These are phyloP conservation scores for Tubosaeta sp. DNA, from an alignment of 768 basidiomycete genomes.

Conservation along the genomic window DNA sequence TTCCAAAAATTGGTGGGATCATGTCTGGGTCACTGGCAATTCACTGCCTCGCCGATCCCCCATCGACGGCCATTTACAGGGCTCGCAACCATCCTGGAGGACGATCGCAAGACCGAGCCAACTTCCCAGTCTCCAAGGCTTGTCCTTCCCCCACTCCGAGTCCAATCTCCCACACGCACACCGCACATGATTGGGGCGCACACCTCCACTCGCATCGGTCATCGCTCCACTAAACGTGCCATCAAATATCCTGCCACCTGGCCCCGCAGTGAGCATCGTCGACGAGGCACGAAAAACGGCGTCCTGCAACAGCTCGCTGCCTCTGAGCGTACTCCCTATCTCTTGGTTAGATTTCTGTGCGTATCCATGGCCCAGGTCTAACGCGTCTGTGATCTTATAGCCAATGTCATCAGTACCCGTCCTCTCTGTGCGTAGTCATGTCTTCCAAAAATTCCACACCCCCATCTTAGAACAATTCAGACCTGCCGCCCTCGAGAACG, in stretches of 20 bases:
- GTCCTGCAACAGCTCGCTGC: slow-evolving; percentile 29
- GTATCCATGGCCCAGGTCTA: slow-evolving; percentile 29
- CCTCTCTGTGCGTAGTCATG: slow-evolving; percentile 23
- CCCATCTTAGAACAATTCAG: slow-evolving; percentile 23
- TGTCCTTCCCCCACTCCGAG: slow-evolving; percentile 38
- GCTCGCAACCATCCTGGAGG: slow-evolving; percentile 9
- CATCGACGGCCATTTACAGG: slow-evolving; percentile 20
- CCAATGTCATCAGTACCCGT: slow-evolving; percentile 10
- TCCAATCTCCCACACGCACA: slow-evolving; percentile 22
- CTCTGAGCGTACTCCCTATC: slow-evolving; percentile 15
- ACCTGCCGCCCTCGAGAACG: slow-evolving; percentile 46
- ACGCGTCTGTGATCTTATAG: slow-evolving; percentile 11
- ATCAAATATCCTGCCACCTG: slow-evolving; percentile 22
- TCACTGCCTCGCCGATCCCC: slow-evolving; percentile 26
- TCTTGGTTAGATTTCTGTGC: slow-evolving; percentile 29
- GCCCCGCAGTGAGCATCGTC: slow-evolving; percentile 13
- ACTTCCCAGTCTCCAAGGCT: slow-evolving; percentile 39
- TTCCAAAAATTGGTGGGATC: slow-evolving; percentile 28
- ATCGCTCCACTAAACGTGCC: slow-evolving; percentile 35
- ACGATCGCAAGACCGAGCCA: slow-evolving; percentile 16
- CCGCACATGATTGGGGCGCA: slow-evolving; percentile 23
- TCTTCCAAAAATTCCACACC: slow-evolving; percentile 5
- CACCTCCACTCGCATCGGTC: slow-evolving; percentile 30
- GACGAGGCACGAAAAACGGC: background rate
- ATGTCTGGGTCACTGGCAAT: slow-evolving; percentile 25